Evolutionary conservation across 306 rosid species (phyloP).

Genomic region (Trifolium fragiferum): DNA sequence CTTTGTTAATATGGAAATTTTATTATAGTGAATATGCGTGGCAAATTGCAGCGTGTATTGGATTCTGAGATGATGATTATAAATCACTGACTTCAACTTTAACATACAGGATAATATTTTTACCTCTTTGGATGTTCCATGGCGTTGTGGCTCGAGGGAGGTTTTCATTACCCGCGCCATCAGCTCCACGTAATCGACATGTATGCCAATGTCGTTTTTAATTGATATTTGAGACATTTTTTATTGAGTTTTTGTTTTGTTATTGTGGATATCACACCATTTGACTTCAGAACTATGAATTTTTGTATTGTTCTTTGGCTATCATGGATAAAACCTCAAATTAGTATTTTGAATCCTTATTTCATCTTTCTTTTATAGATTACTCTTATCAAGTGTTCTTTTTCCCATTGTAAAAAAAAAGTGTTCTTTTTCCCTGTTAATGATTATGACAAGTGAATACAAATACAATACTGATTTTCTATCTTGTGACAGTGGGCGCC

Average conservation of each 20-base stretch:
- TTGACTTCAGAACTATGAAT: conserved; percentile 32
- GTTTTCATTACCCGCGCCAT: conserved; percentile 97
- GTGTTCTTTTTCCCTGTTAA: not conserved
- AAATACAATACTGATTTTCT: conserved; percentile 39
- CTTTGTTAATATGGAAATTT: conserved; percentile 14
- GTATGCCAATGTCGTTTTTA: conserved; percentile 54
- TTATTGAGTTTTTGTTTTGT: conserved; percentile 27
- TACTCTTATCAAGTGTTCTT: conserved; percentile 7
- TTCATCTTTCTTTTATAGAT: conserved; percentile 20
- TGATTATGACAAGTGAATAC: conserved; percentile 16
- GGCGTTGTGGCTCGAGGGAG: conserved; percentile 95
- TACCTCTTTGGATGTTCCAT: conserved; percentile 94
- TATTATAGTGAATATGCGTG: conserved; percentile 14
- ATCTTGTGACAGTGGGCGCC: conserved; percentile 98
- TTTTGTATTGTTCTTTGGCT: conserved; percentile 33
- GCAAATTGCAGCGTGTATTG: conserved; percentile 1
- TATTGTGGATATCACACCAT: conserved; percentile 14
- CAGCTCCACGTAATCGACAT: conserved; percentile 91
- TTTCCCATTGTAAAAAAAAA: not conserved
- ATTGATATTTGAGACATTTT: conserved; percentile 30
- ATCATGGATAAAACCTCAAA: conserved; percentile 19
- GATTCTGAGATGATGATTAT: conserved; percentile 26
- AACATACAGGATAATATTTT: conserved; percentile 74
- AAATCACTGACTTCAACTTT: conserved; percentile 38
- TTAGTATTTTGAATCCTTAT: conserved; percentile 25